Evolutionary conservation across 345 rosid genomes (phyloP), one percentile per base, ranked within the genome.

Genomic region (Dipteronia sinensis): DNA sequence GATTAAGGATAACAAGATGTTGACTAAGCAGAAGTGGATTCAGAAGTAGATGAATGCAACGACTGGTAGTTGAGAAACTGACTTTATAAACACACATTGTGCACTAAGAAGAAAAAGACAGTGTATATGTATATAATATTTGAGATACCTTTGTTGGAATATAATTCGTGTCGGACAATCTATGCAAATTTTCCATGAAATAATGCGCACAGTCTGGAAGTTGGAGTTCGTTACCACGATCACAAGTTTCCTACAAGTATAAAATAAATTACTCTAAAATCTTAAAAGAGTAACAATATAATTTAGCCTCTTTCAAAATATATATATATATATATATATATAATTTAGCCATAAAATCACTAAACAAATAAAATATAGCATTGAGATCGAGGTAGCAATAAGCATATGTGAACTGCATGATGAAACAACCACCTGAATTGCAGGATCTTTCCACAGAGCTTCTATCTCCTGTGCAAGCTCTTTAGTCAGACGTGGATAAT

Each of bases 171-270:
- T 89, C 93, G 67, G 95, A 91, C 77, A 97, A 79, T 79, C 99
- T 88, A 72, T 86, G 86, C 88, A 94, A 87, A 79, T 91, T 94
- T 79, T 93, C 98, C 99, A 97, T 91, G 83, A 97, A 95, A 89
- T 92, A 97, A 61, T 81, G 79, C 1, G 93, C 83, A 85, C 98
- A 97, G 76, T 97, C 99, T 4, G 99, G 99, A 84, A 97, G 92
- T 86, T 94, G 98, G 83, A 97, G 91, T 85, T 92, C 94, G 76
- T 85, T 88, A 74, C 95, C 94, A 77, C 93, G 92, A 78, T 87
- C 80, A 79, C 88, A 92, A 38, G 98, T 91, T 87, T 97, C 95
- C 99, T 97, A 82, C 79, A 82, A 80, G 76, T 55, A 76, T 0
- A 31, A 59, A 79, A 47, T 38, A 34, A 83, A 68, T 49, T 67